Percentiles rank a stretch among this genome's conserved stretches.
Conservation (phyloP, 2,329 filamentous ascomycete species). For the Allantophomopsis lycopodina region DNA sequence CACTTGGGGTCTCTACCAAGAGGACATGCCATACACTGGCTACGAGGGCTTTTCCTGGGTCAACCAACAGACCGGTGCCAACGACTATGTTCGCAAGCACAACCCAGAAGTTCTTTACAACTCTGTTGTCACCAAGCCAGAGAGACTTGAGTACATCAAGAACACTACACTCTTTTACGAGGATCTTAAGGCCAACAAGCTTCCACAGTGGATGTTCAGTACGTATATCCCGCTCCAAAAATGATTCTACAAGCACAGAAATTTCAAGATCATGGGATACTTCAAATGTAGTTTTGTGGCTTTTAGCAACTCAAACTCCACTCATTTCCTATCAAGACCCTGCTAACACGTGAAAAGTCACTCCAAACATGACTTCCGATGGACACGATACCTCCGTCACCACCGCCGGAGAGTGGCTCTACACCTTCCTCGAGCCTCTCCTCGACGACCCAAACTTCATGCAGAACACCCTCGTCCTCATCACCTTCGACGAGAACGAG, state of each 20-base stretch:
- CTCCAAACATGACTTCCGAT: conserved; percentile 63
- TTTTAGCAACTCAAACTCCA: too few relatives aligned
- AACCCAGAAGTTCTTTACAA: conserved; percentile 56
- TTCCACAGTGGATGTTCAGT: conserved; percentile 62
- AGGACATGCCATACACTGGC: conserved; percentile 63
- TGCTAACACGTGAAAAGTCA: conserved; percentile 24
- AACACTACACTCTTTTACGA: conserved; percentile 56
- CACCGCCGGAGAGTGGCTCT: conserved; percentile 54
- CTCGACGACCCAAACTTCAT: conserved; percentile 58
- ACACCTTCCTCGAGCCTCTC: conserved; percentile 55
- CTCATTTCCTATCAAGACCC: too few relatives aligned
- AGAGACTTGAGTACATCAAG: conserved; percentile 57
- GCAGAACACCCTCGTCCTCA: conserved; percentile 59
- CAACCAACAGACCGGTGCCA: conserved; percentile 50
- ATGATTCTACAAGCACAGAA: too few relatives aligned
- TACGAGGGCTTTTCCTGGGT: conserved; percentile 51
- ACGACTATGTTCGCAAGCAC: conserved; percentile 77
- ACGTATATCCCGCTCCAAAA: conserved; percentile 24
- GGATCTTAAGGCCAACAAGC: conserved; percentile 45
- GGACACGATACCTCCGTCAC: conserved; percentile 64
- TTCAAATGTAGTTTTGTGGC: too few relatives aligned
- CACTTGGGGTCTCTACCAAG: conserved; percentile 61
- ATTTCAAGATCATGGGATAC: too few relatives aligned
- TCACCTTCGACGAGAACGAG: conserved; percentile 72
- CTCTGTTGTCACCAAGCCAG: conserved; percentile 40